These are phyloP conservation scores for Arxiozyma slooffiae DNA, from an alignment of 1,139 yeast genomes.

Conservation along the genomic window DNA sequence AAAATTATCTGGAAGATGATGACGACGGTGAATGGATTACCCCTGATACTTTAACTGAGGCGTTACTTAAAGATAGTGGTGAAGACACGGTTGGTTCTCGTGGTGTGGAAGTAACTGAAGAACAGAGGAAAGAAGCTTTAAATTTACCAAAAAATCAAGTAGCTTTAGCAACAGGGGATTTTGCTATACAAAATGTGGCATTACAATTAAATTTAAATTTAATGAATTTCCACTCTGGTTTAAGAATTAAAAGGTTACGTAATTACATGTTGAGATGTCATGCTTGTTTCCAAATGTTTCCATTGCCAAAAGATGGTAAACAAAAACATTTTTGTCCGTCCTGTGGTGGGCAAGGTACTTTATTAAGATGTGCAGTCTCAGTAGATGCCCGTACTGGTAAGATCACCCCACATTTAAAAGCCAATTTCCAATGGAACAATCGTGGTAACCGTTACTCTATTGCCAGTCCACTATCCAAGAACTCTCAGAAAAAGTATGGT, in stretches of 20 bases:
- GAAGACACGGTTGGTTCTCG: constrained; percentile 37
- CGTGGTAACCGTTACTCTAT: constrained; percentile 76
- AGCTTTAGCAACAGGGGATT: constrained; percentile 91
- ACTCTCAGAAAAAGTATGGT: constrained; percentile 51
- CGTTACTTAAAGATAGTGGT: constrained; percentile 54
- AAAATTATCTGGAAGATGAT: constrained; percentile 35
- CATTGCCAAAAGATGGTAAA: constrained; percentile 64
- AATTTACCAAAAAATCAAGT: constrained; percentile 41
- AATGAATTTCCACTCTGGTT: constrained; percentile 78
- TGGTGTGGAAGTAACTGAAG: constrained; percentile 22
- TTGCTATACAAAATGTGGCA: constrained; percentile 93
- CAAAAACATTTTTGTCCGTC: constrained; percentile 89
- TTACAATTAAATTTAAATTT: constrained; percentile 81
- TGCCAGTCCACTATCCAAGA: constrained; percentile 65
- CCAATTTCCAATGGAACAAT: constrained; percentile 87
- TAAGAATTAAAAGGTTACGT: constrained; percentile 74
- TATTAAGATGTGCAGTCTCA: constrained; percentile 83
- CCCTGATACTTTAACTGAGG: constrained; percentile 67
- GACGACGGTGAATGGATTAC: constrained; percentile 97
- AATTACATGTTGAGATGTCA: constrained; percentile 94
- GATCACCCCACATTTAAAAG: constrained; percentile 80
- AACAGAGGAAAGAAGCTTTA: constrained; percentile 18
- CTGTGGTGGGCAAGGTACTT: constrained; percentile 82
- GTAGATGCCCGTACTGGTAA: constrained; percentile 71
- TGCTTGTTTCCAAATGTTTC: constrained; percentile 81